phyloP scores from a whole-genome alignment of 139 green algal species.

The Chlamydomonas incerta region DNA sequence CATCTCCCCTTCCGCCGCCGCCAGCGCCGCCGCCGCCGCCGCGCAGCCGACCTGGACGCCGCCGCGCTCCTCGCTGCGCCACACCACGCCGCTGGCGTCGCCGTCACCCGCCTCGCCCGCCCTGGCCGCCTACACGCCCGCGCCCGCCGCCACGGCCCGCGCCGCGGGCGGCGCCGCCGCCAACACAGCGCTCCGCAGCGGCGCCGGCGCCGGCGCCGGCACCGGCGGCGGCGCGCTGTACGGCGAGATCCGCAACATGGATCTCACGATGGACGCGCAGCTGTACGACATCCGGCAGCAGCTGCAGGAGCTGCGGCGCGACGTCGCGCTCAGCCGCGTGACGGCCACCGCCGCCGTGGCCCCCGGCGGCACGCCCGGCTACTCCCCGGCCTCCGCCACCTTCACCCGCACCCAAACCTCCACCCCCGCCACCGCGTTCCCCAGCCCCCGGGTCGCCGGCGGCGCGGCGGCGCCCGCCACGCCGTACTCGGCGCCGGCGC shows the following conservation, averaged over 20 bases:
- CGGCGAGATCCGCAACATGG: neutral
- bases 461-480: neutral
- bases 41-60: no score
- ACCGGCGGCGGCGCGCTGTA: no score
- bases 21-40: no score
- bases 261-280: constrained; percentile 1
- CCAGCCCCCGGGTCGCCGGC: neutral
- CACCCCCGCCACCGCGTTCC: no score
- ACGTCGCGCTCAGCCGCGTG: neutral
- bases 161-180: no score
- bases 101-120: neutral
- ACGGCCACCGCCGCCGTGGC: neutral
- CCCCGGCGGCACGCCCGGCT: neutral
- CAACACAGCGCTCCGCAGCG: no score
- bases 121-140: neutral
- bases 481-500: neutral
- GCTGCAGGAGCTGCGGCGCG: neutral
- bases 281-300: constrained; percentile 24
- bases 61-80: no score
- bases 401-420: no score
- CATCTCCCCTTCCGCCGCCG: no score
- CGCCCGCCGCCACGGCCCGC: no score
- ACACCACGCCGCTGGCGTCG: neutral
- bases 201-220: no score
- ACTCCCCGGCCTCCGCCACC: neutral